Evolutionary conservation across 2,329 filamentous ascomycete species (phyloP).

Genomic region (Chaetomium strumarium): DNA sequence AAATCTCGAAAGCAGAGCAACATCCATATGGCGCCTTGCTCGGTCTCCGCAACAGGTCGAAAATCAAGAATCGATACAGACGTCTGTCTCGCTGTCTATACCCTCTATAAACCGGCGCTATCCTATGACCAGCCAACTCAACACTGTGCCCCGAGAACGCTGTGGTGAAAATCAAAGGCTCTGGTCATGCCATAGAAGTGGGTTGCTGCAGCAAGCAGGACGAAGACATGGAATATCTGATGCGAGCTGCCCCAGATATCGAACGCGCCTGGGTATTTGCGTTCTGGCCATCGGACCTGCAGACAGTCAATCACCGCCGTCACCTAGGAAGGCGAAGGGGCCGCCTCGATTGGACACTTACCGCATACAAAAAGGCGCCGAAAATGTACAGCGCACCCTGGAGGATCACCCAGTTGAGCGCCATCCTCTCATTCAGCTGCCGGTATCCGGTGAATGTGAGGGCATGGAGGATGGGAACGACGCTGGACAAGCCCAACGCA

Average conservation of each 20-base stretch:
- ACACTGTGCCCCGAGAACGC: conserved; percentile 49
- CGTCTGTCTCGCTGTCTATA: background rate
- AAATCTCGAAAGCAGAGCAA: background rate
- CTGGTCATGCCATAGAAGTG: conserved; percentile 77
- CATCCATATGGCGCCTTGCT: background rate
- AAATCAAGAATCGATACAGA: background rate
- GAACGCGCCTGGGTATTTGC: conserved; percentile 68
- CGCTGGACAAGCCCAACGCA: conserved; percentile 73
- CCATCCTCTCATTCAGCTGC: conserved; percentile 66
- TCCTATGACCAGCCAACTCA: conserved; percentile 11
- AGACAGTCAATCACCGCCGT: background rate
- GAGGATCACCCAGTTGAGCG: conserved; percentile 70
- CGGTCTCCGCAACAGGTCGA: background rate
- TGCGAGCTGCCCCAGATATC: conserved; percentile 93
- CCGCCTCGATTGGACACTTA: conserved; percentile 37
- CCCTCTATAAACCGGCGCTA: background rate
- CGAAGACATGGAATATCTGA: conserved; percentile 90
- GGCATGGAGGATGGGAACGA: conserved; percentile 79
- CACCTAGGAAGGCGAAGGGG: background rate
- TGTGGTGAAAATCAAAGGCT: conserved; percentile 83
- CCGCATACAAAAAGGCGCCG: conserved; percentile 81
- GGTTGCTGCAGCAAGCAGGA: conserved; percentile 72
- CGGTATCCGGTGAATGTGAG: conserved; percentile 59
- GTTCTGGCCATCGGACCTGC: conserved; percentile 74
- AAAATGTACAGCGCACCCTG: conserved; percentile 81